Conservation (phyloP, 176 grass and related monocot genomes). For the Carex cristatella region DNA sequence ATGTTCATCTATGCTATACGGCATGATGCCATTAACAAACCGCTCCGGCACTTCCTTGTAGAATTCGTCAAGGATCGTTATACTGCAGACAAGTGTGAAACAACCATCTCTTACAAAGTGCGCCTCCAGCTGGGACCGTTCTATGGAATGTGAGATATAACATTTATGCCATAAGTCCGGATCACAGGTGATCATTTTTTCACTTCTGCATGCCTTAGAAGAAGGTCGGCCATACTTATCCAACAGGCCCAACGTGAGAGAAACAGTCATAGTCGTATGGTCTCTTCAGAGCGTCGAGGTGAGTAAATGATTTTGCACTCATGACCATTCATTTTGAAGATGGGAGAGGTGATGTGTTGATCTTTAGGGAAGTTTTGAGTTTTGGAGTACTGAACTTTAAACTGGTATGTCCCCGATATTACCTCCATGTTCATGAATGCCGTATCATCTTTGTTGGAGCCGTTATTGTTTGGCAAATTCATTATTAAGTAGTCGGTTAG, state of each 20-base stretch:
- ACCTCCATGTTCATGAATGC: no score
- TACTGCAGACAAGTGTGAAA: no score
- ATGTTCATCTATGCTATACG: no score
- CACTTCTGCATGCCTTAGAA: background rate
- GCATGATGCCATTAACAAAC: no score
- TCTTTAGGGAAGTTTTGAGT: background rate
- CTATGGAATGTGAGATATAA: background rate
- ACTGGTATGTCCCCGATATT: background rate
- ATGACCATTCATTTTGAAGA: constrained; percentile 13
- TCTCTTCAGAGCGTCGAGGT: no score
- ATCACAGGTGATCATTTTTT: background rate
- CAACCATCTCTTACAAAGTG: no score
- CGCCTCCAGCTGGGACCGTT: background rate
- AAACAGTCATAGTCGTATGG: no score
- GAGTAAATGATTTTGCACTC: background rate
- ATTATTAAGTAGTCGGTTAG: no score
- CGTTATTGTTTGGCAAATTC: no score
- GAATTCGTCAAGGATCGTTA: no score
- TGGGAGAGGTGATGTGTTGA: background rate
- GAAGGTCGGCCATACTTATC: background rate
- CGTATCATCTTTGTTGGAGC: no score
- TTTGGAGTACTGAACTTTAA: background rate
- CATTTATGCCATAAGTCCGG: background rate
- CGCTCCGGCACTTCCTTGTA: no score
- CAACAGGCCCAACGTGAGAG: background rate